Conservation (phyloP, 1,139 yeast genomes). For the Kluyveromyces sp. region DNA sequence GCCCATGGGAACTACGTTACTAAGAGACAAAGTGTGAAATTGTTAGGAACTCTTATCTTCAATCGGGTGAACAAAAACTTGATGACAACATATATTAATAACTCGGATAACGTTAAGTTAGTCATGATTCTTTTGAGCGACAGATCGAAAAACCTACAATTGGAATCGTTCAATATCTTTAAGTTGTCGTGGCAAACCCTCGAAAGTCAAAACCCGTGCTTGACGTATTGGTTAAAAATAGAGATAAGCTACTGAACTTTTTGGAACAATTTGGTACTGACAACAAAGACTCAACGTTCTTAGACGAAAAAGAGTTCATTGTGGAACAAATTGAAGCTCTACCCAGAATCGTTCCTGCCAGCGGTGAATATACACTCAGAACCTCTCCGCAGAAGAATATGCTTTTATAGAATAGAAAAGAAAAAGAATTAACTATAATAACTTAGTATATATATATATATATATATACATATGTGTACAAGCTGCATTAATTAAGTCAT, state of each 20-base stretch:
- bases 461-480: not conserved
- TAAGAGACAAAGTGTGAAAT: slow-evolving; percentile 79
- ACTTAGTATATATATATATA: not conserved
- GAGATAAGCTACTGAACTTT: slow-evolving; percentile 64
- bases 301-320: slow-evolving; percentile 77
- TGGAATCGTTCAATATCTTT: slow-evolving; percentile 88
- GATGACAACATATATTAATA: slow-evolving; percentile 71
- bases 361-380: slow-evolving; percentile 11
- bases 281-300: slow-evolving; percentile 55
- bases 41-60: slow-evolving; percentile 69
- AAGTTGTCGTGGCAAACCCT: slow-evolving; percentile 94
- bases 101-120: slow-evolving; percentile 72
- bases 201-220: slow-evolving; percentile 70
- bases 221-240: slow-evolving; percentile 77
- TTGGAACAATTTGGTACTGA: slow-evolving; percentile 58
- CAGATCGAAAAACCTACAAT: slow-evolving; percentile 78
- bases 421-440: too few species aligned
- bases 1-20: slow-evolving; percentile 80
- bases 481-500: not conserved
- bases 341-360: slow-evolving; percentile 41
- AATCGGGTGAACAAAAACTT: slow-evolving; percentile 63
- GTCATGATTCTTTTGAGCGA: slow-evolving; percentile 84
- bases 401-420: not conserved
- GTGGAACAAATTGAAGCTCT: slow-evolving; percentile 64
- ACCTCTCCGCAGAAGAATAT: slow-evolving; percentile 11